Conservation (phyloP, 306 rosid genomes). For the Echinosophora koreensis region DNA sequence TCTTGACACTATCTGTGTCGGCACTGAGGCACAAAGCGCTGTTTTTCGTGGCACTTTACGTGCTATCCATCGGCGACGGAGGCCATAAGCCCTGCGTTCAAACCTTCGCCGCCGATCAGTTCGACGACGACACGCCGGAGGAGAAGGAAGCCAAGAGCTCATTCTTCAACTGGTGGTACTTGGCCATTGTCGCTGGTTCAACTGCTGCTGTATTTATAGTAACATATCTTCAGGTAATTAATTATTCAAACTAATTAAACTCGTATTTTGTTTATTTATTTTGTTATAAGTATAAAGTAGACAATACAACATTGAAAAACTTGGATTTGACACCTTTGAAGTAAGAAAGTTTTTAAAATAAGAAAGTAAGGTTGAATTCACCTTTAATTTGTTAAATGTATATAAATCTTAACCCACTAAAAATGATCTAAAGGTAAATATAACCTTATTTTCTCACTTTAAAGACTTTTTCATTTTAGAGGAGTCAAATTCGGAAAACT, state of each 20-base stretch:
- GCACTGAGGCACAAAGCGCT: conserved; percentile 41
- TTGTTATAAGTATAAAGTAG: too few relatives aligned
- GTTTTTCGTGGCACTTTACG: conserved; percentile 64
- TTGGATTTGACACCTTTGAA: too few relatives aligned
- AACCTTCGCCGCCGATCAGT: conserved; percentile 90
- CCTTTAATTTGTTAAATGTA: too few relatives aligned
- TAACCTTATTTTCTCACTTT: too few relatives aligned
- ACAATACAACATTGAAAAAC: too few relatives aligned
- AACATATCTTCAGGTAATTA: conserved; percentile 69
- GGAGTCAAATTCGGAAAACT: too few relatives aligned
- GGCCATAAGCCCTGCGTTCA: conserved; percentile 85
- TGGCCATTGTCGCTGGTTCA: conserved; percentile 68
- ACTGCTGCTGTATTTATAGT: conserved; percentile 56
- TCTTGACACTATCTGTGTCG: conserved; percentile 66
- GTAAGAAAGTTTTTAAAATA: too few relatives aligned
- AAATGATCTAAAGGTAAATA: too few relatives aligned
- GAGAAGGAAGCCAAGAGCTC: conserved; percentile 68
- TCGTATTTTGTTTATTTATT: too few relatives aligned
- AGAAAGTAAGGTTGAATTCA: too few relatives aligned
- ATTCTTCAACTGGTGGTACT: conserved; percentile 81
- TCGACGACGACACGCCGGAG: conserved; percentile 65
- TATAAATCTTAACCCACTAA: too few relatives aligned
- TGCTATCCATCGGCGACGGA: conserved; percentile 71
- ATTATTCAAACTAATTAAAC: background rate
- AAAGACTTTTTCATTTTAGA: too few relatives aligned